These are phyloP conservation scores for Eucalyptus decipiens DNA, from an alignment of 345 rosid species.

Conservation along the genomic window DNA sequence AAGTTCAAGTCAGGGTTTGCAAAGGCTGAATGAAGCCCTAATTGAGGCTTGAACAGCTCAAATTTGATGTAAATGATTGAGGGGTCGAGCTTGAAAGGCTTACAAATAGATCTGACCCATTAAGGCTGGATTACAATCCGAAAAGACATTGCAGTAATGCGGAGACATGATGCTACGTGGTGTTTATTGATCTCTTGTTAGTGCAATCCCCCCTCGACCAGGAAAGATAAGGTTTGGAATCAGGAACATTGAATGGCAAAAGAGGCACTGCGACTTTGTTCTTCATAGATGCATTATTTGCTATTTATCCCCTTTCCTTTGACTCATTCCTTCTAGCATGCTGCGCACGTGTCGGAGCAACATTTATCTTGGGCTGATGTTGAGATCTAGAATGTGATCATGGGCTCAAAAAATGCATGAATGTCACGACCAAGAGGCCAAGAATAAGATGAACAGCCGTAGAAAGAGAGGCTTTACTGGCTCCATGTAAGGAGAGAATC, in stretches of 20 bases:
- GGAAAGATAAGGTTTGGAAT: not conserved
- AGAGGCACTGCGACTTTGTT: not conserved
- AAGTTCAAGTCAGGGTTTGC: not conserved
- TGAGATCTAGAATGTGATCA: not conserved
- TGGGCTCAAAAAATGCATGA: not conserved
- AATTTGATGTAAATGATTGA: not conserved
- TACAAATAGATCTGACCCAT: not conserved
- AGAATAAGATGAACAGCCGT: not conserved
- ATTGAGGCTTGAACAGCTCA: not conserved
- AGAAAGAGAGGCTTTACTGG: not conserved
- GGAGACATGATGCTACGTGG: not conserved
- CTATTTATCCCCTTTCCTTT: not conserved
- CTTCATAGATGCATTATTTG: not conserved
- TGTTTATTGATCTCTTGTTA: not conserved
- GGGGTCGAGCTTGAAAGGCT: not conserved
- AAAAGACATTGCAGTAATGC: not conserved
- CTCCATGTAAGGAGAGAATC: not conserved
- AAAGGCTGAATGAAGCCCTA: not conserved
- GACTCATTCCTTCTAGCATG: not conserved
- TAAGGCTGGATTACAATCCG: not conserved
- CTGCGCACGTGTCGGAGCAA: not conserved
- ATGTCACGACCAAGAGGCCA: not conserved
- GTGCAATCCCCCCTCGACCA: not conserved
- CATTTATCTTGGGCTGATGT: not conserved
- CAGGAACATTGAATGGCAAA: not conserved